These are phyloP conservation scores for Entomortierella parvispora DNA, from an alignment of 192 early-diverging fungal species.

Conservation along the genomic window DNA sequence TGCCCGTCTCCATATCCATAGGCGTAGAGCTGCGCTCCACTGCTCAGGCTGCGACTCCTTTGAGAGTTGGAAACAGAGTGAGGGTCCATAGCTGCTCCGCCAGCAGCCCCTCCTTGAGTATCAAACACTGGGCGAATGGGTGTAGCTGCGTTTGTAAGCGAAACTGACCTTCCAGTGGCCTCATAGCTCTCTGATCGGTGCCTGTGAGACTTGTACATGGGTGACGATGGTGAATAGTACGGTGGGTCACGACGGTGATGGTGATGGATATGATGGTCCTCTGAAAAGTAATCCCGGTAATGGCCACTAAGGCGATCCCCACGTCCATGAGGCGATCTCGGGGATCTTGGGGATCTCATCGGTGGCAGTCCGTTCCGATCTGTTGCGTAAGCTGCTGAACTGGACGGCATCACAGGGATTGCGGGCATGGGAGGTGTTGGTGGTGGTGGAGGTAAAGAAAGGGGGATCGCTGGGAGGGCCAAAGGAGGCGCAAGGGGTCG, in stretches of 20 bases:
- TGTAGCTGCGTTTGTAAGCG: conserved; percentile 45
- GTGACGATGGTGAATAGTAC: conserved; percentile 22
- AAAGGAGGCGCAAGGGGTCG: neutral
- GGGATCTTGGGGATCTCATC: conserved; percentile 34
- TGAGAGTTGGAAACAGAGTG: conserved; percentile 34
- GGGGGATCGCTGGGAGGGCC: neutral
- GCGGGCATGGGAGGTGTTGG: neutral
- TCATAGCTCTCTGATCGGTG: conserved; percentile 49
- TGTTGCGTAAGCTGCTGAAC: neutral
- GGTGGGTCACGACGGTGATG: conserved; percentile 26
- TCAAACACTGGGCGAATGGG: conserved; percentile 40
- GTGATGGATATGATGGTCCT: conserved; percentile 10
- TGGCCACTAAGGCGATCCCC: conserved; percentile 7
- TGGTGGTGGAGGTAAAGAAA: neutral
- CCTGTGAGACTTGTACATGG: conserved; percentile 11
- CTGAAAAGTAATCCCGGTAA: conserved; percentile 10
- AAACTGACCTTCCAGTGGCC: conserved; percentile 30
- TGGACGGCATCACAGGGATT: neutral
- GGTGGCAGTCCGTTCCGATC: conserved; percentile 31
- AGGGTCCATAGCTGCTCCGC: neutral
- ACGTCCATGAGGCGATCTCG: neutral
- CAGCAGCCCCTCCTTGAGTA: neutral
- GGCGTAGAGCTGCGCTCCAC: conserved; percentile 40
- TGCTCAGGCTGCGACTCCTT: conserved; percentile 40
- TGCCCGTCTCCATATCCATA: conserved; percentile 2